A percentile compares a stretch with the other conserved stretches of the same genome.
Evolutionary conservation across 345 rosid species (phyloP).

Genomic region (Boechera retrofracta): DNA sequence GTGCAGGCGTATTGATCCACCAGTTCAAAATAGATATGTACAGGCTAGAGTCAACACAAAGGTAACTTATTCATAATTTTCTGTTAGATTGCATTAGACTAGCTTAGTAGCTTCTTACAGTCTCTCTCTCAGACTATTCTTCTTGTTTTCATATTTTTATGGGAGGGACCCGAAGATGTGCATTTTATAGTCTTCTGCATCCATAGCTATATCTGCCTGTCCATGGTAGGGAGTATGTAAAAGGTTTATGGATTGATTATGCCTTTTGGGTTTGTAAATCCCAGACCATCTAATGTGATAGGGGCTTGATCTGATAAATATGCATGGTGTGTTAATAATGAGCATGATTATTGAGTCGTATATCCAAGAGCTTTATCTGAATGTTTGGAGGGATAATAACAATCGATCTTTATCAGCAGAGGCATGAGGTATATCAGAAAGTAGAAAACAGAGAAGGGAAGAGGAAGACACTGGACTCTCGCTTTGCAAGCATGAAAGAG

Average conservation of each 20-base stretch:
- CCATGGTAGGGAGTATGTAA: neutral
- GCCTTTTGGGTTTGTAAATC: neutral
- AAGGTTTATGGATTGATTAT: conserved; percentile 4
- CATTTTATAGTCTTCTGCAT: neutral
- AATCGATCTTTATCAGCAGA: conserved; percentile 15
- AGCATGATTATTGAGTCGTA: neutral
- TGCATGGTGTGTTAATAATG: conserved; percentile 12
- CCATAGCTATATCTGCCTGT: neutral
- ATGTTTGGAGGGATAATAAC: neutral
- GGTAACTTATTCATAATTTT: conserved; percentile 47
- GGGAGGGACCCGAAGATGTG: no score
- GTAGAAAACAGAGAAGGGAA: conserved; percentile 45
- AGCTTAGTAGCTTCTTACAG: neutral
- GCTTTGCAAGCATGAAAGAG: conserved; percentile 81
- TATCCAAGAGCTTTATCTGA: neutral
- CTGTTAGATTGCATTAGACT: neutral
- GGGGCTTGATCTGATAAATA: neutral
- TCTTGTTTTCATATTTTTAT: neutral
- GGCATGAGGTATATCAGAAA: conserved; percentile 34
- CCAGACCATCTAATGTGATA: neutral
- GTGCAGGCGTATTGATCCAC: conserved; percentile 58
- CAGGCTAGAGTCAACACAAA: conserved; percentile 40
- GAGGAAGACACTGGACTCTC: conserved; percentile 68
- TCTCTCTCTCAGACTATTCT: neutral
- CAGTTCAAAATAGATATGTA: conserved; percentile 27